Evolutionary conservation across 164 flowering plant genomes (phyloP).

Genomic region (Tetracentron sinense): DNA sequence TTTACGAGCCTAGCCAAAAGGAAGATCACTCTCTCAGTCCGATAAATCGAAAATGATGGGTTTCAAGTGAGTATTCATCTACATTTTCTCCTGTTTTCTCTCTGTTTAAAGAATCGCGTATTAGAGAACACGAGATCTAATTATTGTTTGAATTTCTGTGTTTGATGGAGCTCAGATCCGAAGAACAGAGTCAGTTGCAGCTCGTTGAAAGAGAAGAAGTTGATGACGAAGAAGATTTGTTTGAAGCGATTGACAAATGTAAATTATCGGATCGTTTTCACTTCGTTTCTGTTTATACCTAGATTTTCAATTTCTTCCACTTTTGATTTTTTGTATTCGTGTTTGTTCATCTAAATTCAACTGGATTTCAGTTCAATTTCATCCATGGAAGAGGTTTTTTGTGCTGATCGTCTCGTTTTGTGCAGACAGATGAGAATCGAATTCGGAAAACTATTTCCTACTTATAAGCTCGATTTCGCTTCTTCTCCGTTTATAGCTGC

Average conservation of each 20-base stretch:
- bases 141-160: not conserved
- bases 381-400: not conserved
- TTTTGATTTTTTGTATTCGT: not conserved
- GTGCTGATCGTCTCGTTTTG: not conserved
- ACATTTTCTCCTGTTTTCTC: not conserved
- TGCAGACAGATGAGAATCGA: not conserved
- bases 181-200: slow-evolving; percentile 74
- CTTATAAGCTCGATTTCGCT: too few species aligned
- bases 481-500: too few species aligned
- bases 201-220: slow-evolving; percentile 80
- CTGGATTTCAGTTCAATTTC: slow-evolving; percentile 6
- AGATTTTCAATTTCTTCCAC: not conserved
- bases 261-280: slow-evolving; percentile 7
- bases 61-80: slow-evolving; percentile 19
- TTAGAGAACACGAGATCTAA: not conserved
- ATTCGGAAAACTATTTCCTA: not conserved
- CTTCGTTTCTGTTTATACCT: not conserved
- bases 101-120: not conserved
- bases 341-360: not conserved
- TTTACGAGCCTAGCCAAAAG: too few species aligned
- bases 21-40: not conserved
- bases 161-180: slow-evolving; percentile 48
- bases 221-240: slow-evolving; percentile 90
- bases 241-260: slow-evolving; percentile 90
- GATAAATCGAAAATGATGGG: slow-evolving; percentile 24